Conservation (phyloP, 345 rosid species). For the Barbarea vulgaris region DNA sequence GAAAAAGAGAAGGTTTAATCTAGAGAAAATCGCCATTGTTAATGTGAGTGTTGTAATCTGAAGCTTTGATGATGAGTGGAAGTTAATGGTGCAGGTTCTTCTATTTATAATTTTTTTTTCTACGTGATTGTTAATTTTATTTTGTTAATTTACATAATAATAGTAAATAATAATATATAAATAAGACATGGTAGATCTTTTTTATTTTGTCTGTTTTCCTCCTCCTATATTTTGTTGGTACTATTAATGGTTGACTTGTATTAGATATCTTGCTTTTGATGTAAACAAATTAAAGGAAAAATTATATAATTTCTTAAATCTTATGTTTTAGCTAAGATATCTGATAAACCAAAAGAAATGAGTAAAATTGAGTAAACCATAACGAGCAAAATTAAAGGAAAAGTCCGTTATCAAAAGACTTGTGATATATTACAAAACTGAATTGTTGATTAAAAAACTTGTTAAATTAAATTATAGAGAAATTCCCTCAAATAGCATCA, state of each 20-base stretch:
- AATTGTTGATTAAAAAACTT: background rate
- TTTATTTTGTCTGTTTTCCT: background rate
- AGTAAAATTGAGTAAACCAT: too few species aligned
- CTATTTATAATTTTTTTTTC: slow-evolving; percentile 18
- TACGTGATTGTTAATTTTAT: background rate
- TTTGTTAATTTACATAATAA: too few species aligned
- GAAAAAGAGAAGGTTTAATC: slow-evolving; percentile 19
- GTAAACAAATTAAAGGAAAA: too few species aligned
- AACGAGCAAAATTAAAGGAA: too few species aligned
- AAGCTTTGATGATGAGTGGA: slow-evolving; percentile 1
- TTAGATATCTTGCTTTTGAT: background rate
- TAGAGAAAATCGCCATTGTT: slow-evolving; percentile 27
- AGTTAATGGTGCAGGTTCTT: background rate
- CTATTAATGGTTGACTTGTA: background rate
- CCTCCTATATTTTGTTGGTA: background rate
- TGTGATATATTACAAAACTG: background rate
- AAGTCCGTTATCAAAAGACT: too few species aligned
- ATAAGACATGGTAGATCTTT: background rate
- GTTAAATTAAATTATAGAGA: too few species aligned
- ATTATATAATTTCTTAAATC: too few species aligned
- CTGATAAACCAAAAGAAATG: too few species aligned
- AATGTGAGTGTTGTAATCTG: background rate
- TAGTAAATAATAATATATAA: background rate
- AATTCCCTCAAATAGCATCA: too few species aligned
- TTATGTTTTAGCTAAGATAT: too few species aligned